phyloP scores from a whole-genome alignment of 768 basidiomycete species.

The Suillus spraguei region DNA sequence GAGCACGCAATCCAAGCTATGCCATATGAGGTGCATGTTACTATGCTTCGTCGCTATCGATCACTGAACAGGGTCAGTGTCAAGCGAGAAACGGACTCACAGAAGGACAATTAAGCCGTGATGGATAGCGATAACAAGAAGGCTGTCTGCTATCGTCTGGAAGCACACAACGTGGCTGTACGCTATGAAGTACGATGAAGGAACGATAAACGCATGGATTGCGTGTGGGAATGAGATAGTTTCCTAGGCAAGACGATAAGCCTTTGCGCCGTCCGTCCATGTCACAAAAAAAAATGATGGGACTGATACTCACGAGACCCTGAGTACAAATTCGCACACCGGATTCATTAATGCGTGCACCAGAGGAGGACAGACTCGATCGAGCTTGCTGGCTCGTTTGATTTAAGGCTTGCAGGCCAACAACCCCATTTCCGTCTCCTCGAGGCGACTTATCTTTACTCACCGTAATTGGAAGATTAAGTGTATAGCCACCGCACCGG shows the following conservation, averaged over 20 bases:
- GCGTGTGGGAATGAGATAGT: background rate
- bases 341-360: background rate
- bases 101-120: background rate
- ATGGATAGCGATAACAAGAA: background rate
- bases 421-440: slow-evolving; percentile 7
- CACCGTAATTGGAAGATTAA: slow-evolving; percentile 7
- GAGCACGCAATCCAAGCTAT: background rate
- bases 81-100: no score
- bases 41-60: background rate
- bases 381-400: background rate
- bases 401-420: background rate
- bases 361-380: background rate
- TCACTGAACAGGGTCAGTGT: background rate
- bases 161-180: background rate
- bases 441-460: background rate
- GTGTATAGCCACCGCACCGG: slow-evolving; percentile 1
- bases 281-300: no score
- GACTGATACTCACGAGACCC: background rate
- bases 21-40: background rate
- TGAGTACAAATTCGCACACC: background rate
- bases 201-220: background rate
- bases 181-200: background rate
- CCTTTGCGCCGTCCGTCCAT: background rate
- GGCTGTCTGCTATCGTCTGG: background rate
- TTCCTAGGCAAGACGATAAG: background rate